Percentiles rank a stretch among this genome's conserved stretches.
Evolutionary conservation across 192 early-diverging fungal species (phyloP).

Genomic region (Coemansia furcata): DNA sequence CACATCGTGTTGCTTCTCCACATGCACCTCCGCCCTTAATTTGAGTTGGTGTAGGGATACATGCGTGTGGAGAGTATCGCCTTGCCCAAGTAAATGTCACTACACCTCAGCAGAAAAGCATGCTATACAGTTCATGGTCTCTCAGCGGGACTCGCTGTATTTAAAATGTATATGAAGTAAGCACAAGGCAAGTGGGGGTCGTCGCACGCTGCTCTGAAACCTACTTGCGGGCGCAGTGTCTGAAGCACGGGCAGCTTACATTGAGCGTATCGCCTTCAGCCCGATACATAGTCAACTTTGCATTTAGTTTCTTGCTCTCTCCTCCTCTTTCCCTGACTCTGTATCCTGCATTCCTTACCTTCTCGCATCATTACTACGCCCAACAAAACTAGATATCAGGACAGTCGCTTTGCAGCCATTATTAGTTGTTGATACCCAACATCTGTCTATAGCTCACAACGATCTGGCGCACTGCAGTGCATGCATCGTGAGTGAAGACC

Average conservation of each 20-base stretch:
- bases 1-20: not conserved
- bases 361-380: not conserved
- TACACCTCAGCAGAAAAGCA: not conserved
- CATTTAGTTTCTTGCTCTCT: not conserved
- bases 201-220: constrained; percentile 9
- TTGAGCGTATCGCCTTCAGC: not conserved
- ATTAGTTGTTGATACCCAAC: not conserved
- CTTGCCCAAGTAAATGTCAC: not conserved
- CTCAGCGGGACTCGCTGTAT: not conserved
- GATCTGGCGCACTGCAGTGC: not conserved
- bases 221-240: not conserved
- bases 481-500: not conserved
- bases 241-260: not conserved
- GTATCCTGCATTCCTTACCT: not conserved
- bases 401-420: not conserved
- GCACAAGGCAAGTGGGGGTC: not conserved
- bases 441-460: not conserved
- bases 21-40: not conserved
- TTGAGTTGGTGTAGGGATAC: not conserved
- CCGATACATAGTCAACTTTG: not conserved
- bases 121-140: not conserved
- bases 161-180: not conserved
- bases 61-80: not conserved
- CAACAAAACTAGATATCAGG: not conserved
- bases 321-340: not conserved